These are phyloP conservation scores for Decorospora gaudefroyi DNA, from an alignment of 2,329 filamentous ascomycete genomes.

Conservation along the genomic window DNA sequence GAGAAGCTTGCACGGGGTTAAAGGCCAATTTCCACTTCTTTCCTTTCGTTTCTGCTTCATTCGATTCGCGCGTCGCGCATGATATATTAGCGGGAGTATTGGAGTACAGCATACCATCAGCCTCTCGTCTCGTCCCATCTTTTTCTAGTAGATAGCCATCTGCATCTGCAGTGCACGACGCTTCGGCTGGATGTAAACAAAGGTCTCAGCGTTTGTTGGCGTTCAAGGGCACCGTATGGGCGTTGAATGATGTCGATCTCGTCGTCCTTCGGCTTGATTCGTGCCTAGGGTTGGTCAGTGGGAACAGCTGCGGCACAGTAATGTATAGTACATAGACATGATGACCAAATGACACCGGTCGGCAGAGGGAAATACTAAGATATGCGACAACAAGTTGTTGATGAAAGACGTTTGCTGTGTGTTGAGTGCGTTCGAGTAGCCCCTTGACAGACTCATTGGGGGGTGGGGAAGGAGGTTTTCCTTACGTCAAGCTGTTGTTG, in stretches of 20 bases:
- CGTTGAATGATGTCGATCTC: slow-evolving; percentile 13
- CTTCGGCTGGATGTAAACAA: slow-evolving; percentile 12
- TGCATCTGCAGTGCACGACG: slow-evolving; percentile 20
- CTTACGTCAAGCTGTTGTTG: slow-evolving; percentile 21
- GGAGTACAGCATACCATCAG: slow-evolving; percentile 7
- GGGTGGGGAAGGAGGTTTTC: too few relatives aligned
- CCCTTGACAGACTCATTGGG: slow-evolving; percentile 8
- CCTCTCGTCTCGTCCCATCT: slow-evolving; percentile 15
- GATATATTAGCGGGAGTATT: slow-evolving; percentile 11
- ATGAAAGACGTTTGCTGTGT: slow-evolving; percentile 19
- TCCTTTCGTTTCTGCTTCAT: slow-evolving; percentile 6
- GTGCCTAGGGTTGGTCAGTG: slow-evolving; percentile 6
- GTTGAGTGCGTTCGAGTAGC: slow-evolving; percentile 7
- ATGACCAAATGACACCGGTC: slow-evolving; percentile 15
- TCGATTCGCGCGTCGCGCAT: slow-evolving; percentile 1
- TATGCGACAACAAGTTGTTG: slow-evolving; percentile 10
- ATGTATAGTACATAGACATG: slow-evolving; percentile 38
- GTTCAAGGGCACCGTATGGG: slow-evolving; percentile 14
- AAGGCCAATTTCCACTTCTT: slow-evolving; percentile 12
- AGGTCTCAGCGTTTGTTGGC: slow-evolving; percentile 8
- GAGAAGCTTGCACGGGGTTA: slow-evolving; percentile 50
- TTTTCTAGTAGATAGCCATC: slow-evolving; percentile 22
- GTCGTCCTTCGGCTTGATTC: slow-evolving; percentile 5
- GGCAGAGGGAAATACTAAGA: slow-evolving; percentile 6
- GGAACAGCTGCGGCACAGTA: slow-evolving; percentile 22